Percentiles rank a stretch among this genome's conserved stretches.
Conservation (phyloP, 164 flowering plant genomes). For the Vitis amurensis region DNA sequence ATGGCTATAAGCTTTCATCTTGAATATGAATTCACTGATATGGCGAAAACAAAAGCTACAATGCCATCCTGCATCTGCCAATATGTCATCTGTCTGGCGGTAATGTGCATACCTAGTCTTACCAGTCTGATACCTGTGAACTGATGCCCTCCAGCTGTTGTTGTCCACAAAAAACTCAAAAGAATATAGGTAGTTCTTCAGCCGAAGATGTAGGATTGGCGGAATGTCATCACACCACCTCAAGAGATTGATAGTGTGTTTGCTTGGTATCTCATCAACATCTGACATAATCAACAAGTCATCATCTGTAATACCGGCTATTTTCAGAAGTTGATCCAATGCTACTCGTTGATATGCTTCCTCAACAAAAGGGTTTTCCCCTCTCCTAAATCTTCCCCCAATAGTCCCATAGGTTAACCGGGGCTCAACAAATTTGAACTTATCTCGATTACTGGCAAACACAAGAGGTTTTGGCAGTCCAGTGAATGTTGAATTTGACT, state of each 20-base stretch:
- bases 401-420: conserved; percentile 76
- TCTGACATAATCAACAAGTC: conserved; percentile 85
- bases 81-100: conserved; percentile 69
- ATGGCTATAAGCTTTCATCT: conserved; percentile 98
- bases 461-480: conserved; percentile 69
- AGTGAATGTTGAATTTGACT: conserved; percentile 88
- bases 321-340: conserved; percentile 69
- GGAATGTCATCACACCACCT: conserved; percentile 90
- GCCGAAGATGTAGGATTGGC: conserved; percentile 64
- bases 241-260: conserved; percentile 81
- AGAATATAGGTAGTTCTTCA: conserved; percentile 80
- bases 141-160: conserved; percentile 90
- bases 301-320: conserved; percentile 85
- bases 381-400: conserved; percentile 66
- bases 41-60: conserved; percentile 87
- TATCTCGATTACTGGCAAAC: conserved; percentile 49
- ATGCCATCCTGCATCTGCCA: conserved; percentile 94
- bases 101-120: conserved; percentile 83
- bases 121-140: conserved; percentile 71
- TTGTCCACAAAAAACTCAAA: conserved; percentile 79
- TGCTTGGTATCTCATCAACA: conserved; percentile 89
- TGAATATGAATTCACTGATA: conserved; percentile 74
- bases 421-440: conserved; percentile 72
- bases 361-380: conserved; percentile 84
- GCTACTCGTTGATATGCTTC: conserved; percentile 87